Percentiles rank a stretch among this genome's conserved stretches.
Conservation (phyloP, 2,329 filamentous ascomycete genomes). For the Ophiosphaerella korrae region DNA sequence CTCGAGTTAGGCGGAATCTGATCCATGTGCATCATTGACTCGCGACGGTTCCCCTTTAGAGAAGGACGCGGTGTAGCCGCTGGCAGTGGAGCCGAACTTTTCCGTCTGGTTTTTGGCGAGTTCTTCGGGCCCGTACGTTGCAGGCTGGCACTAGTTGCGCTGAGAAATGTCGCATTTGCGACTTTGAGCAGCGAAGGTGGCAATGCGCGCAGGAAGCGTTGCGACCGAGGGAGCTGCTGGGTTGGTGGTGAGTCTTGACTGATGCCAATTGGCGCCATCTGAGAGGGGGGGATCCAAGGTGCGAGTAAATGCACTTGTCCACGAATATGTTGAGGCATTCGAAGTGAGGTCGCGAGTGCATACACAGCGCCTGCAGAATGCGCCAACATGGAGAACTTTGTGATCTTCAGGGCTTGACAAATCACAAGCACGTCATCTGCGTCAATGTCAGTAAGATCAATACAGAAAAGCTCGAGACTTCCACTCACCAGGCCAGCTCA, state of each 20-base stretch:
- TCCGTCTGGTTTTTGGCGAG: conserved; percentile 45
- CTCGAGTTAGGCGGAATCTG: conserved; percentile 50
- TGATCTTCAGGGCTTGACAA: conserved; percentile 88
- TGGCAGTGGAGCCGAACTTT: conserved; percentile 30
- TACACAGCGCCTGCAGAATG: conserved; percentile 99
- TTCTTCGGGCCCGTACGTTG: conserved; percentile 59
- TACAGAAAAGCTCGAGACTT: neutral
- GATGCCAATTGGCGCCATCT: conserved; percentile 58
- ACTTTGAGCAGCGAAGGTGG: conserved; percentile 91
- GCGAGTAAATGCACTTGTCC: conserved; percentile 93
- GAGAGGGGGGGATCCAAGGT: conserved; percentile 91
- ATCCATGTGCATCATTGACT: conserved; percentile 58
- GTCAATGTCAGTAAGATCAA: conserved; percentile 22
- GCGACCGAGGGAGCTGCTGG: conserved; percentile 86
- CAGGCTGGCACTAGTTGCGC: conserved; percentile 83
- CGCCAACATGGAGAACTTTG: conserved; percentile 92
- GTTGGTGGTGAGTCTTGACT: conserved; percentile 76
- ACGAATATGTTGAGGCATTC: conserved; percentile 94
- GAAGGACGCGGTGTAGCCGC: conserved; percentile 19
- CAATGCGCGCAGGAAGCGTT: conserved; percentile 85
- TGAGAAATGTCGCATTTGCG: conserved; percentile 95
- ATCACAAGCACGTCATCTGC: conserved; percentile 86
- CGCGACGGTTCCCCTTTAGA: conserved; percentile 46
- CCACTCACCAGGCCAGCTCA: conserved; percentile 86
- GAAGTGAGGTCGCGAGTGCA: conserved; percentile 88